Base-by-base conservation (phyloP, 1,284 basidiomycete genomes). In the Phylloporus sp. region DNA sequence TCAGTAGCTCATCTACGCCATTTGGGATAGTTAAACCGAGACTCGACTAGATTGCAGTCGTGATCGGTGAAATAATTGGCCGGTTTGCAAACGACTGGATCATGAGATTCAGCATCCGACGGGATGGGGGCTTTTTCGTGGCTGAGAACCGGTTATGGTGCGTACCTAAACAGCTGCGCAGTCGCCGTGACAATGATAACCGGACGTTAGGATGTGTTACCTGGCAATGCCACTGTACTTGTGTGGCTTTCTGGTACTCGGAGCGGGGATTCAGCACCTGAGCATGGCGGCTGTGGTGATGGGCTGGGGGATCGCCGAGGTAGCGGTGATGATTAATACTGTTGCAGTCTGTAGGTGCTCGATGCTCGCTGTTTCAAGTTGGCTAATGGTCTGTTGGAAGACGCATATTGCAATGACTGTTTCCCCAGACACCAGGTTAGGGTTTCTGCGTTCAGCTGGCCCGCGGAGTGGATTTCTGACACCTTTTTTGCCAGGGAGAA, bases 91-190 rank as follows among this genome's bases (percentile, higher is more conserved):
- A 92, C 68, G 90, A 92, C 64, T 86, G 82, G 80, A 84, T 91
- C 50, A 86, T 87, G 81, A 83, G 82, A 64, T 51, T 73, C n/a
- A 82, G 78, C 58, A 85, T 90, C 68, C 78, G 81, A 54, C 77
- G 85, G 24, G 89, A 90, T 72, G 79, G 81, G 0, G 90, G 90
- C 66, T 86, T 92, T 39, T 92, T 92, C 74, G 84, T 88, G 68
- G 87, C 91, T 6, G 90, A 92, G 72, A 83, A 76, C 67, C 86
- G 90, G 46, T 77, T 91, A 12, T 90, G 90, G 90, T 87, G 64
- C 32, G 81, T 61, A 22, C 17, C 22, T 52, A 7, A 22, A 42
- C 22, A 32, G 8, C 22, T 10, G 10, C 8, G 34, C 12, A 15
- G 34, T 20, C 17, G 18, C 10, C 1, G 4, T 26, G 31, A 42